A percentile compares a stretch with the other conserved stretches of the same genome.
Conservation (phyloP, 106 monocot genomes). For the Dendrobium huoshanense region DNA sequence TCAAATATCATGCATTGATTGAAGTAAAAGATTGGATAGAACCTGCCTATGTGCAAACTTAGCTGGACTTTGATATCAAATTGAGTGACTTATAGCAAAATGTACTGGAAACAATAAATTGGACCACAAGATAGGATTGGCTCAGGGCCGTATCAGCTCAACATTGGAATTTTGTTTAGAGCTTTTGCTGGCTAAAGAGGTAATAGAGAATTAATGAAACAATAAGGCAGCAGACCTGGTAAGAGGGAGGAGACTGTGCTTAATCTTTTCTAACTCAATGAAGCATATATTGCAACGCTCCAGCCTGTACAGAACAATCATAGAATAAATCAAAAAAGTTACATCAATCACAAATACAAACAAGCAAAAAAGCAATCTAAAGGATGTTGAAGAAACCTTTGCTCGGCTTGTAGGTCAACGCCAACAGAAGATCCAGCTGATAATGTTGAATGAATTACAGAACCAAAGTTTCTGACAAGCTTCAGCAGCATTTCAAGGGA, state of each 20-base stretch:
- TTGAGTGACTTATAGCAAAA: no score
- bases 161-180: neutral
- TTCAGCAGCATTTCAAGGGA: conserved; percentile 81
- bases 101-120: no score
- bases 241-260: conserved; percentile 43
- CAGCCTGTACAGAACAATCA: conserved; percentile 28
- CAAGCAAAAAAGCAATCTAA: neutral
- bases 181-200: neutral
- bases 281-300: conserved; percentile 85
- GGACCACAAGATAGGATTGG: no score
- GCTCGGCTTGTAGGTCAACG: conserved; percentile 88
- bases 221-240: conserved; percentile 44
- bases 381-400: conserved; percentile 43
- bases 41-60: no score
- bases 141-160: neutral
- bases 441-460: conserved; percentile 76
- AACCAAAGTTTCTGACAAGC: conserved; percentile 74
- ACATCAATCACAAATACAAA: neutral
- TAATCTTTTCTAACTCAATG: conserved; percentile 85
- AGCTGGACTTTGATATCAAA: no score
- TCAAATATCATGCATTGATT: no score
- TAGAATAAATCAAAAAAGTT: neutral
- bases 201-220: neutral
- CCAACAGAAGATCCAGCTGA: conserved; percentile 72
- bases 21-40: no score